Base-by-base conservation (phyloP, 2,329 filamentous ascomycete species). In the Ophiostoma australiae region DNA sequence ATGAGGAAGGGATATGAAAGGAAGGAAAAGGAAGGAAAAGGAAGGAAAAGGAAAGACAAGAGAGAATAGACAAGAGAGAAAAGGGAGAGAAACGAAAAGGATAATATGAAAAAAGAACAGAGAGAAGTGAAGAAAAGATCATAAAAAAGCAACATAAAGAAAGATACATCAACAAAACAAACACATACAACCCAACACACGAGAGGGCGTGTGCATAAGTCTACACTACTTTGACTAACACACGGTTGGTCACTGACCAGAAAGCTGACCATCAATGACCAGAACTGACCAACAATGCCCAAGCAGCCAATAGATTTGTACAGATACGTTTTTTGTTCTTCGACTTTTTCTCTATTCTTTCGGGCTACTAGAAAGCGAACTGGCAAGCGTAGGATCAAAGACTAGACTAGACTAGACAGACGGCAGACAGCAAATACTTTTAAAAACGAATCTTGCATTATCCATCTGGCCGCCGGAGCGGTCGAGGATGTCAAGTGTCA, bases 151-250 rank as follows among this genome's bases (percentile, higher is more conserved):
- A 48, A 6, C 15, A 39, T 44, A 4, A 6, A 48, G 17, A 4
- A 6, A 48, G 17, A 20, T n/a, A n/a, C 44, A 48, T 7, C 44
- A 48, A n/a, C 20, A 48, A 20, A 6, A 20, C 44, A 48, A n/a
- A 8, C 4, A n/a, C 20, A 48, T n/a, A 48, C 15, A 58, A 15
- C 27, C 52, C 8, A 58, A 10, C 52, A 58, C 52, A 58, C 52
- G 27, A 27, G 20, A 58, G 52, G 52, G 52, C 52, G 52, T 58
- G 52, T 58, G 52, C 52, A 58, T 58, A 48, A 48, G 44, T 48
- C 15, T 20, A 20, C 44, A 48, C 44, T 48, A 39, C 37, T 48
- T 17, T 6, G 52, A 58, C 23, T 58, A 58, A 15, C 10, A 58
- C n/a, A 58, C 7, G 52, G 52, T 58, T 58, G 52, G 52, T 6